Conservation (phyloP, 1,284 basidiomycete genomes). For the Phellinidium pouzarii region DNA sequence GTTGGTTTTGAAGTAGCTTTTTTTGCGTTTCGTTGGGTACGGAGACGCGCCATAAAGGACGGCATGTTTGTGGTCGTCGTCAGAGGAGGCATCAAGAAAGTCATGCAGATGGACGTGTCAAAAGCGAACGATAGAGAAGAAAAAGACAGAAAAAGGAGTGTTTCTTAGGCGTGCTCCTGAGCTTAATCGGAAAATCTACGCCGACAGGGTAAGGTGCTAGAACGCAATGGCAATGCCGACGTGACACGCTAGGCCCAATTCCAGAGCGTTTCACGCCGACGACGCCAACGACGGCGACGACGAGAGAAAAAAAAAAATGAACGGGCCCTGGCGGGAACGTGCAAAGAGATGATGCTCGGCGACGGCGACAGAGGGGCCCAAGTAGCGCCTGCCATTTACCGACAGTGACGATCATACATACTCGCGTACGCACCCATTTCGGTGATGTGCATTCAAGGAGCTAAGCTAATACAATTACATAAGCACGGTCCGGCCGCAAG, state of each 20-base stretch:
- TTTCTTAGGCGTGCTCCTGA: too few relatives aligned
- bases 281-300: background rate
- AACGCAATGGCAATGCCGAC: background rate
- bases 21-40: background rate
- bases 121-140: background rate
- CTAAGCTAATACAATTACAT: background rate
- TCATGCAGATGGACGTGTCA: constrained; percentile 2
- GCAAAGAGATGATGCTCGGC: too few relatives aligned
- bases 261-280: background rate
- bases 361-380: background rate
- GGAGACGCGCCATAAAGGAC: constrained; percentile 12
- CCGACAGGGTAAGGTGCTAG: background rate
- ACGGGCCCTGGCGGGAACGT: too few relatives aligned
- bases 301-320: background rate
- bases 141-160: background rate
- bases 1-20: background rate
- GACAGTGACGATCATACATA: constrained; percentile 3
- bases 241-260: background rate
- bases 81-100: background rate
- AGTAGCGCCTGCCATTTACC: background rate
- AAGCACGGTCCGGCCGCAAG: background rate
- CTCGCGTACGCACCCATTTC: constrained; percentile 4
- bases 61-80: constrained; percentile 11
- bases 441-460: constrained; percentile 9
- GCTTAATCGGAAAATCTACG: too few relatives aligned